phyloP scores from a whole-genome alignment of 441 rosid species.

The Corymbia calophylla region DNA sequence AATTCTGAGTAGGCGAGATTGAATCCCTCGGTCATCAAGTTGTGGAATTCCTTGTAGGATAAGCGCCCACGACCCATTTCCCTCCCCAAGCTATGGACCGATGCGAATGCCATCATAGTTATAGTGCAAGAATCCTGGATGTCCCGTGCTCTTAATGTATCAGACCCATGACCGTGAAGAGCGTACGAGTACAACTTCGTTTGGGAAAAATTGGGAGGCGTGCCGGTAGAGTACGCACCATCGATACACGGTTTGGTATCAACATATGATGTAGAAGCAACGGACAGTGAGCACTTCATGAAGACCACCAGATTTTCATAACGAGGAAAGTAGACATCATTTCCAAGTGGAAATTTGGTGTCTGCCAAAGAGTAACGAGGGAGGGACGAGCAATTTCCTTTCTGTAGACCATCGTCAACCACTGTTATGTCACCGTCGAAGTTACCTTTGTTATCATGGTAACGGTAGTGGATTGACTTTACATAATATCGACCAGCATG shows the following conservation, averaged over 20 bases:
- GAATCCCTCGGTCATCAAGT: neutral
- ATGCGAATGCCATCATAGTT: neutral
- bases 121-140: neutral
- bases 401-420: neutral
- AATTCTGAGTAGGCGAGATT: fast-evolving
- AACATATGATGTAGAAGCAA: neutral
- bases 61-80: neutral
- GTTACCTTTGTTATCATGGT: neutral
- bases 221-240: neutral
- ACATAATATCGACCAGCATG: neutral
- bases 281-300: neutral
- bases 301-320: neutral
- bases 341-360: neutral
- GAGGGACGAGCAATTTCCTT: neutral
- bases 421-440: fast-evolving
- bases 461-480: neutral
- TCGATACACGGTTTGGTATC: neutral
- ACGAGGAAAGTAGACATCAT: neutral
- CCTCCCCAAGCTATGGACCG: neutral
- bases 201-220: neutral
- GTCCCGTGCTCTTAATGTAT: neutral
- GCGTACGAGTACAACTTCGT: neutral
- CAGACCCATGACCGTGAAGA: neutral
- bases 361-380: neutral
- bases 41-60: neutral